A percentile compares a stretch with the other conserved stretches of the same genome.
These are phyloP conservation scores for Pythium utonaiense DNA, from an alignment of 352 stramenopile species.

Conservation along the genomic window DNA sequence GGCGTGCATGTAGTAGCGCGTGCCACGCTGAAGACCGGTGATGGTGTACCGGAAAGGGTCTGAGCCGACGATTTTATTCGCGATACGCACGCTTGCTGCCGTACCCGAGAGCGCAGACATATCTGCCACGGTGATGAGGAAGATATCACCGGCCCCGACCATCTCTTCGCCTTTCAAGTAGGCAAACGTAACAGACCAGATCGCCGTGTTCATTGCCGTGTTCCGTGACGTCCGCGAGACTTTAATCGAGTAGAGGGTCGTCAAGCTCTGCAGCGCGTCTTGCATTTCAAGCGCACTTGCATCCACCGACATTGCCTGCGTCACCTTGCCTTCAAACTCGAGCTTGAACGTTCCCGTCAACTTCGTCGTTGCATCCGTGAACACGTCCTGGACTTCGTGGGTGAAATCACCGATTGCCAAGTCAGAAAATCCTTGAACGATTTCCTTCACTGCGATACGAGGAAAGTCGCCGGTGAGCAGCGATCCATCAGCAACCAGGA, in stretches of 20 bases:
- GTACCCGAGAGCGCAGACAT: conserved; percentile 53
- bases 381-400: conserved; percentile 92
- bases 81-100: conserved; percentile 53
- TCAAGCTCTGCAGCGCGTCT: conserved; percentile 57
- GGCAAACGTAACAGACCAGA: conserved; percentile 94
- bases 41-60: conserved; percentile 82
- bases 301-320: conserved; percentile 59
- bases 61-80: conserved; percentile 88
- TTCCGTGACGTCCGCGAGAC: conserved; percentile 46
- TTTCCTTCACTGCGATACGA: conserved; percentile 74
- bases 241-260: conserved; percentile 84
- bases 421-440: conserved; percentile 75
- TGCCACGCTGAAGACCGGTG: conserved; percentile 42
- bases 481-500: conserved; percentile 76
- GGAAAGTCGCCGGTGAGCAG: conserved; percentile 88
- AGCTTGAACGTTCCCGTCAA: conserved; percentile 86
- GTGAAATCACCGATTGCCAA: conserved; percentile 92
- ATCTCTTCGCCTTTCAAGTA: conserved; percentile 90
- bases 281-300: conserved; percentile 88
- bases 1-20: conserved; percentile 73
- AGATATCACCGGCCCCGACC: conserved; percentile 90
- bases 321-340: conserved; percentile 87
- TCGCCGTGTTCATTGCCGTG: conserved; percentile 46
- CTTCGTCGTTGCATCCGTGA: conserved; percentile 44
- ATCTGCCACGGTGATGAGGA: conserved; percentile 64